Conservation (phyloP, 331 rosid species). For the Erythrophleum ivorense region DNA sequence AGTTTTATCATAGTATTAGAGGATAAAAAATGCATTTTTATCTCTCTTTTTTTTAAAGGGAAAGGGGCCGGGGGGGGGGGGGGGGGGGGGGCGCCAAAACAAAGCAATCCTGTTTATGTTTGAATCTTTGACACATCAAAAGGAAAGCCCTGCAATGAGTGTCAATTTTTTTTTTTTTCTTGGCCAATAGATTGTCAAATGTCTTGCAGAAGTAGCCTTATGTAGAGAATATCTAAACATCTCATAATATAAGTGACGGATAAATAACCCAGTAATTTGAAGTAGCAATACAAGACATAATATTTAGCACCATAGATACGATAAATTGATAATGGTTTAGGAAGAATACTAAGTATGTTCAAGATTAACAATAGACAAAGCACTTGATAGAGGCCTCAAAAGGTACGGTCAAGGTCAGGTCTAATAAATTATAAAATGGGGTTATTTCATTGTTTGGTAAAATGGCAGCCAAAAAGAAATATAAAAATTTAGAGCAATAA, state of each 20-base stretch:
- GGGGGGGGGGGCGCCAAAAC: too few species aligned
- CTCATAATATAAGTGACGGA: neutral
- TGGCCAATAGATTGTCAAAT: neutral
- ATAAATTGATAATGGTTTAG: slow-evolving; percentile 3
- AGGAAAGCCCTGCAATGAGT: neutral
- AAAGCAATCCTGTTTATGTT: neutral
- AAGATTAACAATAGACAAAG: neutral
- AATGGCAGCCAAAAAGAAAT: neutral
- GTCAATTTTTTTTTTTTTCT: too few species aligned
- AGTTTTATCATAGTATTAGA: too few species aligned
- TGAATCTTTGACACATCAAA: neutral
- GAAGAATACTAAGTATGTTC: neutral
- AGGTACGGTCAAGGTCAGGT: neutral
- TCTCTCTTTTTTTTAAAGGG: neutral
- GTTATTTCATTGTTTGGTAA: neutral
- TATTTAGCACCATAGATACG: neutral
- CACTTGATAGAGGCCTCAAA: neutral
- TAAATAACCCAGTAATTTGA: neutral
- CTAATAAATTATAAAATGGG: neutral
- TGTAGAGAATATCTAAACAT: neutral
- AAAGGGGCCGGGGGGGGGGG: neutral
- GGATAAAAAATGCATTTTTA: too few species aligned
- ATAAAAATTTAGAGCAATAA: neutral
- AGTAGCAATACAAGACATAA: neutral
- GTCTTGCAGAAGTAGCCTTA: neutral